Evolutionary conservation across 495 filamentous ascomycete species (phyloP), one percentile per base, ranked within the genome.

Genomic region (Neurospora sp.): DNA sequence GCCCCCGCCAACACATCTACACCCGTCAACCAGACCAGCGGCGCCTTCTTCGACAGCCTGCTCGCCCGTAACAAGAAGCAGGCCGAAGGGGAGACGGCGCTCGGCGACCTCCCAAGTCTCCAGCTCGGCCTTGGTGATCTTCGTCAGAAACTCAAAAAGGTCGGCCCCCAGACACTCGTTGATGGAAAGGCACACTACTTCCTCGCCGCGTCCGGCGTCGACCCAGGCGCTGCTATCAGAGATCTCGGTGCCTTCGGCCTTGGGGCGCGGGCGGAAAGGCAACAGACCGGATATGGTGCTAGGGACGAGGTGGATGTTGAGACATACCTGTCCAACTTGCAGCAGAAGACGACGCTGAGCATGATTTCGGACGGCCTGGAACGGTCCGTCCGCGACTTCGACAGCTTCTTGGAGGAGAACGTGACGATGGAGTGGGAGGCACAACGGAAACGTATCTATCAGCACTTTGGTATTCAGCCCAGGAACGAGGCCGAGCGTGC

Each of bases 391-490:
- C 89, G 89, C 20, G 95, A 98, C 77, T 98, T 99, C 75, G 94
- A 99, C 78, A 80, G 86, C 46, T 98, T 96, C 80, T 83, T 99
- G 61, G 96, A 98, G 78, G 94, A 97, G 75, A 95, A 96, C 78
- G 91, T 98, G 8, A 93, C 93, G 9, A 90, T 96, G 85, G 93
- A 98, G 80, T 98, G 95, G 95, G 94, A 98, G 71, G 89, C 91
- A 7, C 96, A 98, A 82, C 90, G 94, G 44, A 92, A 91, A 78
- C 89, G 90, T 70, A 97, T 98, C 70, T 97, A 97, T 79, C 89
- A 97, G 77, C 96, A 99, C 78, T 98, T 99, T 79, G 96, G 96
- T 9, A 91, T 99, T 48, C 91, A 87, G 72, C 86, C 90, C 9
- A 89, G 86, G 74, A 87, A 90, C 59, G 84, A 85, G 10, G 69